phyloP scores from a whole-genome alignment of 2,329 filamentous ascomycete species.

The Fusarium mangiferae region DNA sequence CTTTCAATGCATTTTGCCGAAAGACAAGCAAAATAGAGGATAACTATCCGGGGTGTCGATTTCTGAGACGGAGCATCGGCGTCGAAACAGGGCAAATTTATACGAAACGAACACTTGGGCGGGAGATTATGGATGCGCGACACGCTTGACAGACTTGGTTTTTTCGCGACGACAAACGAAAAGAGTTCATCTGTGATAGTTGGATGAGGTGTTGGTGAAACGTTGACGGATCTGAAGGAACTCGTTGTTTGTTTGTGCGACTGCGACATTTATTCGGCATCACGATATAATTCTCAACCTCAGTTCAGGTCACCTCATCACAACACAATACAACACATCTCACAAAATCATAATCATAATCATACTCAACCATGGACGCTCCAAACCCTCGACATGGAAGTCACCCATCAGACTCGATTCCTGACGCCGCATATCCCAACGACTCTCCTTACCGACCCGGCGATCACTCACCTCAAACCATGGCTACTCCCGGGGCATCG shows the following conservation, averaged over 20 bases:
- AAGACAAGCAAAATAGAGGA: not conserved
- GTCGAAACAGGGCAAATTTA: not conserved
- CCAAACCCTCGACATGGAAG: slow-evolving; percentile 25
- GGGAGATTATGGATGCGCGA: slow-evolving; percentile 3
- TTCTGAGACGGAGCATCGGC: not conserved
- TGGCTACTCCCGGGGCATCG: slow-evolving; percentile 4
- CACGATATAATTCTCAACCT: not conserved
- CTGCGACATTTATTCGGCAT: not conserved
- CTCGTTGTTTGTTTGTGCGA: not conserved
- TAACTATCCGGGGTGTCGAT: not conserved
- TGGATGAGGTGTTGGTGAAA: not conserved
- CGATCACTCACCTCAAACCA: slow-evolving; percentile 18
- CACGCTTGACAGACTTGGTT: not conserved
- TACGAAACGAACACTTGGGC: slow-evolving; percentile 13
- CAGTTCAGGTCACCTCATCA: not conserved
- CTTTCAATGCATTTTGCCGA: not conserved
- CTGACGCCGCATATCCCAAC: slow-evolving; percentile 46
- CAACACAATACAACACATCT: not conserved
- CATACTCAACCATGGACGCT: slow-evolving; percentile 30
- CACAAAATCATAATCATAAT: not conserved
- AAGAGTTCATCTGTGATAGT: not conserved
- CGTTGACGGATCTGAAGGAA: not conserved
- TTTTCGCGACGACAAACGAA: not conserved
- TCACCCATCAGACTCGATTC: slow-evolving; percentile 47
- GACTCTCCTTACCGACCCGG: slow-evolving; percentile 44